Conservation (phyloP, 208 protist species). For the Endotrypanum monterogeii region DNA sequence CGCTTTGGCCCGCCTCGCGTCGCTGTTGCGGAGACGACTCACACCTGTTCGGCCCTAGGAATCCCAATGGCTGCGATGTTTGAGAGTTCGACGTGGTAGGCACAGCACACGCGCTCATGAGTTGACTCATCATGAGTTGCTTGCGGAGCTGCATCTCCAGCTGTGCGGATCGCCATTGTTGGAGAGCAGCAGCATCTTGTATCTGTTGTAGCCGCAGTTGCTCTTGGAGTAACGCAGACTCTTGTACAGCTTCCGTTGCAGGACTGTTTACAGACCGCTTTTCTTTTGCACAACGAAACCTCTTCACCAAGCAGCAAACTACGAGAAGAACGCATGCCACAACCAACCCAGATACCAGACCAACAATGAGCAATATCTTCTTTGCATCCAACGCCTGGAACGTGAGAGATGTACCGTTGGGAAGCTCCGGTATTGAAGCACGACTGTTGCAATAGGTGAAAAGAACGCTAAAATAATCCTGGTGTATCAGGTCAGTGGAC, state of each 20-base stretch:
- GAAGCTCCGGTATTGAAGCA: conserved; percentile 12
- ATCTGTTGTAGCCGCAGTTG: conserved; percentile 5
- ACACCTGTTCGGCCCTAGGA: neutral
- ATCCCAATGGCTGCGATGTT: neutral
- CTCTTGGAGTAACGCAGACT: neutral
- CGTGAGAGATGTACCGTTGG: no score
- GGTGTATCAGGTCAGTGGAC: conserved; percentile 22
- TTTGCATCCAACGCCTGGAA: conserved; percentile 4
- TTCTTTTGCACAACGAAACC: neutral
- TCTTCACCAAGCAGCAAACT: conserved; percentile 14
- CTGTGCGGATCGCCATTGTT: neutral
- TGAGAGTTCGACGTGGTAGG: conserved; percentile 9
- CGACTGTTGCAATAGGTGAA: conserved; percentile 27
- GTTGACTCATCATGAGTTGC: neutral
- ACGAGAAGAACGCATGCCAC: neutral
- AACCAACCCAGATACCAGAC: neutral
- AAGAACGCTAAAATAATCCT: conserved; percentile 19
- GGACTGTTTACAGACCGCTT: neutral
- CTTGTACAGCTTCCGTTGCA: neutral
- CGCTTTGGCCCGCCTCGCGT: no score
- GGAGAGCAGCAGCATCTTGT: conserved; percentile 1
- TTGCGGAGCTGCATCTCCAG: conserved; percentile 18
- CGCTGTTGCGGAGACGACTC: neutral
- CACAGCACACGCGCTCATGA: neutral
- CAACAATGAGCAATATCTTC: conserved; percentile 8